Evolutionary conservation across 2,329 filamentous ascomycete species (phyloP).

Genomic region (Xylaria sp.): DNA sequence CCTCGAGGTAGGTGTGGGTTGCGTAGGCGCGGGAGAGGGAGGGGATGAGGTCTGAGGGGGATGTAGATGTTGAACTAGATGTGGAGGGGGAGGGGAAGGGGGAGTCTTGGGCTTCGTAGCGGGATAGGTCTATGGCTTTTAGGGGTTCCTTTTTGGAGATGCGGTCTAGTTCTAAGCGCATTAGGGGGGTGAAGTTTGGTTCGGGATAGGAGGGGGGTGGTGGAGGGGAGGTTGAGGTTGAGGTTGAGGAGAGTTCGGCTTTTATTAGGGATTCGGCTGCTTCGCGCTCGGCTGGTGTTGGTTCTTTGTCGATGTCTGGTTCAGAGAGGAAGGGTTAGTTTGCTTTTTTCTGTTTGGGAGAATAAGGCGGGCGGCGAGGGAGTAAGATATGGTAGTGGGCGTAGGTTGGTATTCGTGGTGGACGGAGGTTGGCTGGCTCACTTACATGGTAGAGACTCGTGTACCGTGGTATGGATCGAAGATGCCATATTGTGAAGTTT

Average conservation of each 20-base stretch:
- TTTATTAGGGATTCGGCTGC: slow-evolving; percentile 77
- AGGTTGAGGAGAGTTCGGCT: slow-evolving; percentile 64
- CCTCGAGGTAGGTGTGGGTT: slow-evolving; percentile 62
- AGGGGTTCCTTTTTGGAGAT: slow-evolving; percentile 68
- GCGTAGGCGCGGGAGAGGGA: slow-evolving; percentile 66
- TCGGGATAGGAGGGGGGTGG: slow-evolving; percentile 62
- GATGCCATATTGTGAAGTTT: slow-evolving; percentile 63
- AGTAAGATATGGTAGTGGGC: too few relatives aligned
- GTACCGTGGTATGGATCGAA: slow-evolving; percentile 70
- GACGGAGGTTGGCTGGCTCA: slow-evolving; percentile 2
- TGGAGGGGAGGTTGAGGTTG: slow-evolving; percentile 47
- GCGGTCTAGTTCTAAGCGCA: slow-evolving; percentile 75
- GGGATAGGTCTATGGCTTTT: slow-evolving; percentile 75
- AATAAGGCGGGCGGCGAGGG: too few relatives aligned
- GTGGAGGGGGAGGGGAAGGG: slow-evolving; percentile 47
- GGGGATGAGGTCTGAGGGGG: slow-evolving; percentile 56
- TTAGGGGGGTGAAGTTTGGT: slow-evolving; percentile 71
- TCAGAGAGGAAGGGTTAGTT: slow-evolving; percentile 28
- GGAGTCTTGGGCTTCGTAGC: slow-evolving; percentile 82
- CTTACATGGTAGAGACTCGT: slow-evolving; percentile 85
- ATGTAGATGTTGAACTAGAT: slow-evolving; percentile 49
- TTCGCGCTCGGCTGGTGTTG: slow-evolving; percentile 70
- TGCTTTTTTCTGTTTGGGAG: slow-evolving; percentile 9
- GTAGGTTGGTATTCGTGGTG: not conserved
- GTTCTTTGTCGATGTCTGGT: slow-evolving; percentile 83